Base-by-base conservation (phyloP, 805 yeast genomes). In the Saccharomycopsis babjevae region DNA sequence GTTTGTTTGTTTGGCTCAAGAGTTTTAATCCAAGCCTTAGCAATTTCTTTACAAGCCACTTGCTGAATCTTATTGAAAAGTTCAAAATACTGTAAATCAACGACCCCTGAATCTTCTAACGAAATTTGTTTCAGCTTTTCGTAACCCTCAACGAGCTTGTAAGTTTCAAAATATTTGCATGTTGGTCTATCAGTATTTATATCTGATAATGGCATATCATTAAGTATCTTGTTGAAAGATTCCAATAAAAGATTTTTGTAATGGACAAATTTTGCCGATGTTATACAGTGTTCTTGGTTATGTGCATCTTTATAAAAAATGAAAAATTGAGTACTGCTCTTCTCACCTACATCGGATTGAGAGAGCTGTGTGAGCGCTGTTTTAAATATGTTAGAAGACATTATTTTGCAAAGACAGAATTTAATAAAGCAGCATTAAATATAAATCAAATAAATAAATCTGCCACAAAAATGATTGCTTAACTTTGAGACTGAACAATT, bases 1-100 rank as follows among this genome's bases (percentile, higher is more conserved):
- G 85, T 76, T 70, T 86, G 89, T 64, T 87, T 87, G 59, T 72
- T 76, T 1, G 93, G 92, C 67, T 85, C 90, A 16, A 85, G 74
- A 1, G 74, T 70, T 66, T 78, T 80, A 54, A 88, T 85, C 90
- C 91, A 86, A 11, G 78, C 74, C 68, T 86, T 87, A 6, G 88
- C 85, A 8, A 88, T 70, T 3, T 73, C 65, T 63, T 85, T 86
- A 69, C 94, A 88, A 1, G 77, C 73, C 0, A 77, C 66, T 65
- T 84, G 89, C 66, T 78, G 79, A 40, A 63, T 50, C 38, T 61
- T 61, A 10, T 39, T 43, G 20, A 63, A 63, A 6, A 60, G 50
- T 10, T 22, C 50, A 55, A 36, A 50, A 34, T 32, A 56, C 20
- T 62, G 65, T n/a, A 40, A 39, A 30, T 34, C 40, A 22, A 62